phyloP scores from a whole-genome alignment of 1,139 yeast species.

The Geotrichum phurueaensis region DNA sequence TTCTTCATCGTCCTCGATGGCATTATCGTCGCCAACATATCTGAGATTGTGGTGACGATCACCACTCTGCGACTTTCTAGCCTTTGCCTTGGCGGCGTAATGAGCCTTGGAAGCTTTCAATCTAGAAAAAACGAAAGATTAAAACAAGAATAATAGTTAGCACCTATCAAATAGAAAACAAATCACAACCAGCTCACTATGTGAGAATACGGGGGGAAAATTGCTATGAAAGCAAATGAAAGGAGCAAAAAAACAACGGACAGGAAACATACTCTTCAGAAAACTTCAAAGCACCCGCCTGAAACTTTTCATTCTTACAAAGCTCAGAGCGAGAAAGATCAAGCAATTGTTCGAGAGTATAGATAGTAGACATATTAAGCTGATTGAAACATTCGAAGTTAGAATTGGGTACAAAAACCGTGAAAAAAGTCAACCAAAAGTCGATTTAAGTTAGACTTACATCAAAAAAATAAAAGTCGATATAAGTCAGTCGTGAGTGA shows the following conservation, averaged over 20 bases:
- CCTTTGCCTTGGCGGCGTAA: background rate
- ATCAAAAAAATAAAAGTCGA: background rate
- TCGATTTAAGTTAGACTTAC: background rate
- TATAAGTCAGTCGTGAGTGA: background rate
- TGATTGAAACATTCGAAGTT: background rate
- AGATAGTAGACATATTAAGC: slow-evolving; percentile 7
- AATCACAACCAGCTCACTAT: background rate
- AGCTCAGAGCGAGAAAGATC: slow-evolving; percentile 8
- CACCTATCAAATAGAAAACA: background rate
- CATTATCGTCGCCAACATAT: slow-evolving; percentile 10
- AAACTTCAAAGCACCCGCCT: slow-evolving; percentile 9
- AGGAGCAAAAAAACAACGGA: background rate
- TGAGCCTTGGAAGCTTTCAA: slow-evolving; percentile 4
- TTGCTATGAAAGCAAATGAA: background rate
- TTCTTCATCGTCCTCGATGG: slow-evolving; percentile 10
- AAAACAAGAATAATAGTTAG: background rate
- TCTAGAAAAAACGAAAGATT: background rate
- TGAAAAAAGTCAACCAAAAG: background rate
- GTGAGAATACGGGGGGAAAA: background rate
- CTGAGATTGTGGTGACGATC: slow-evolving; percentile 10
- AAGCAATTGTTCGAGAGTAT: slow-evolving; percentile 12
- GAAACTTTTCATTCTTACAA: slow-evolving; percentile 6
- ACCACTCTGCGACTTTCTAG: slow-evolving; percentile 5
- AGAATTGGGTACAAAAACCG: background rate
- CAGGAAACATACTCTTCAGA: slow-evolving; percentile 11